Conservation (phyloP, 1,284 basidiomycete genomes). For the Puccinia hordei region DNA sequence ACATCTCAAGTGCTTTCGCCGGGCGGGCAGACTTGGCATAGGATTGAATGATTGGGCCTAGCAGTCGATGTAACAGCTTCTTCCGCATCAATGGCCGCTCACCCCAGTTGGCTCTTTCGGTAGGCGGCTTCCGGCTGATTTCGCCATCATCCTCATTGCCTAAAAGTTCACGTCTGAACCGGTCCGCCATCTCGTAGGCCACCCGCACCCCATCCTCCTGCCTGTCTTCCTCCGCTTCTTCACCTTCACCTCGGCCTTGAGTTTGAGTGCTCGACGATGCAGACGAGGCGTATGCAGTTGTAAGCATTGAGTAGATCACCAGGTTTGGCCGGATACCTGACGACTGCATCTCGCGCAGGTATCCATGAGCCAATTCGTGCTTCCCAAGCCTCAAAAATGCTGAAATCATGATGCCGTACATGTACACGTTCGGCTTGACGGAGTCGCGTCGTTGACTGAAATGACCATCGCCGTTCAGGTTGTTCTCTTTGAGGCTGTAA, state of each 20-base stretch:
- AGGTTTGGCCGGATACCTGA: conserved; percentile 72
- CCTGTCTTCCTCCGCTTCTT: conserved; percentile 51
- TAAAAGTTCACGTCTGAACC: conserved; percentile 51
- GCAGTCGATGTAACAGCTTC: conserved; percentile 60
- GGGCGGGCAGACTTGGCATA: conserved; percentile 65
- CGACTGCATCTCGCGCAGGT: conserved; percentile 74
- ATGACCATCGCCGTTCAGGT: background rate
- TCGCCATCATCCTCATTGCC: conserved; percentile 65
- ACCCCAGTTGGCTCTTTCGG: conserved; percentile 58
- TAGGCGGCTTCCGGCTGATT: conserved; percentile 59
- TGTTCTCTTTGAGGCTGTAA: conserved; percentile 59
- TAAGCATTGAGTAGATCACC: conserved; percentile 72
- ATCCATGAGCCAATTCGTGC: conserved; percentile 66
- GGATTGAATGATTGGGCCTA: conserved; percentile 68
- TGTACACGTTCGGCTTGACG: conserved; percentile 62
- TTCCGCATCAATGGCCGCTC: conserved; percentile 53
- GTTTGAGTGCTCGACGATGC: background rate
- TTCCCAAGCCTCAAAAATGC: conserved; percentile 71
- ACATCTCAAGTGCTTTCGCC: conserved; percentile 67
- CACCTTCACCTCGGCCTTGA: conserved; percentile 61
- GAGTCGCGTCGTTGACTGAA: conserved; percentile 30
- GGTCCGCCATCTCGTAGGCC: conserved; percentile 55
- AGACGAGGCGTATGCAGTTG: conserved; percentile 65
- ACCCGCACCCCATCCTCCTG: conserved; percentile 55
- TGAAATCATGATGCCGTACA: conserved; percentile 81